phyloP scores from a whole-genome alignment of 2,329 filamentous ascomycete genomes.

The Escovopsis sp. region DNA sequence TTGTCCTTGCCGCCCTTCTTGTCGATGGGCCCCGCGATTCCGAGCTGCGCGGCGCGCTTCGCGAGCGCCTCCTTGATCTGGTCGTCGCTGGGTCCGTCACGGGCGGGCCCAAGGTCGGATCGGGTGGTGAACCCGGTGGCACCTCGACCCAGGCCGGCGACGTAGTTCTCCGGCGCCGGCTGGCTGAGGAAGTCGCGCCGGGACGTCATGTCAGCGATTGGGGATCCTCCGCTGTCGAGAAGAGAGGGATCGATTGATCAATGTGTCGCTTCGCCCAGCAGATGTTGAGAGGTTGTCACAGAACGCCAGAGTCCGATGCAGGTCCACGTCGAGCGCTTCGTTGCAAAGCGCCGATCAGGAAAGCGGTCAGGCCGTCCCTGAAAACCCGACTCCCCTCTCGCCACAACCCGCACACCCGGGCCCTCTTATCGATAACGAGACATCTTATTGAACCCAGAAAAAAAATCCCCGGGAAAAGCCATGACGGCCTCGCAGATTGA shows the following conservation, averaged over 20 bases:
- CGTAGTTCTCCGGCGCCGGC: slow-evolving; percentile 73
- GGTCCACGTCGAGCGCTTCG: too few relatives aligned
- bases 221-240: too few relatives aligned
- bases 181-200: slow-evolving; percentile 82
- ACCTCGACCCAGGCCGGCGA: slow-evolving; percentile 92
- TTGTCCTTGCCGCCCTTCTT: slow-evolving; percentile 35
- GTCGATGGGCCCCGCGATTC: slow-evolving; percentile 25
- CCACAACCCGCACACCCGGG: too few relatives aligned
- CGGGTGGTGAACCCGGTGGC: slow-evolving; percentile 96
- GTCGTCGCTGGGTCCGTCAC: slow-evolving; percentile 91
- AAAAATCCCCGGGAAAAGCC: slow-evolving; percentile 1
- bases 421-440: too few relatives aligned
- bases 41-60: slow-evolving; percentile 78
- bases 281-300: too few relatives aligned
- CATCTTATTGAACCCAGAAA: slow-evolving; percentile 6
- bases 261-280: slow-evolving; percentile 1
- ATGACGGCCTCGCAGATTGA: slow-evolving; percentile 1
- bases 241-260: too few relatives aligned
- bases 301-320: too few relatives aligned
- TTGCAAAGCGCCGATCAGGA: too few relatives aligned
- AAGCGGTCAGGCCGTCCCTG: too few relatives aligned
- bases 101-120: slow-evolving; percentile 86
- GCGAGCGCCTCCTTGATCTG: slow-evolving; percentile 97
- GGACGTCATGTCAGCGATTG: slow-evolving; percentile 30
- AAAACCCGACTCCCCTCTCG: too few relatives aligned